A percentile compares a stretch with the other conserved stretches of the same genome.
Evolutionary conservation across 1,284 basidiomycete species (phyloP).

Genomic region (Malassezia nana): DNA sequence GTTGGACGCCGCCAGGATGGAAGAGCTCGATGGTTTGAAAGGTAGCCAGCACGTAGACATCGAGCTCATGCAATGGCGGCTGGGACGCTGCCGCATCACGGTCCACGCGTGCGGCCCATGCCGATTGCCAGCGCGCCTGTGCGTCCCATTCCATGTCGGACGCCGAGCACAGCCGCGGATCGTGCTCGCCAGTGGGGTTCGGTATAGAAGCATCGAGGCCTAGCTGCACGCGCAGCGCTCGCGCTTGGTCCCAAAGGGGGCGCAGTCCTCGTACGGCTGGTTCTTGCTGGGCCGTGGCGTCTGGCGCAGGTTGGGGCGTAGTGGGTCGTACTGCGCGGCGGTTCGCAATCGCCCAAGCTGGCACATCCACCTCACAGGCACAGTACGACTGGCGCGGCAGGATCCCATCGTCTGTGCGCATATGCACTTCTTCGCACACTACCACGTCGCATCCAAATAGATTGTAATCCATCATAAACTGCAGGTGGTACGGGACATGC

Average conservation of each 20-base stretch:
- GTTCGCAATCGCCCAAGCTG: constrained; percentile 75
- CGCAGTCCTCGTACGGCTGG: constrained; percentile 77
- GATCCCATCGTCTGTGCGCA: constrained; percentile 44
- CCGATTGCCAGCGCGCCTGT: neutral
- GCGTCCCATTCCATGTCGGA: constrained; percentile 10
- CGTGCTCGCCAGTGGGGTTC: neutral
- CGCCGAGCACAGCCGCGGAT: neutral
- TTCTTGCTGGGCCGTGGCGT: constrained; percentile 5
- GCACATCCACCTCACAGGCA: constrained; percentile 73
- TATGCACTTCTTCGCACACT: constrained; percentile 55
- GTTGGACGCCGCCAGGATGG: constrained; percentile 26
- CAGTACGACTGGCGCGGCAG: constrained; percentile 56
- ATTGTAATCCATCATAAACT: constrained; percentile 92
- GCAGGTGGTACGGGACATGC: constrained; percentile 76
- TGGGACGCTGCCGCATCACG: neutral
- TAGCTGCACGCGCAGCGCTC: neutral
- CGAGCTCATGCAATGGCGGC: constrained; percentile 44
- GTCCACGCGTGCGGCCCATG: constrained; percentile 4
- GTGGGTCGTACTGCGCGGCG: constrained; percentile 58
- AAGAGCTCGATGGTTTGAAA: constrained; percentile 63
- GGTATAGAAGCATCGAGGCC: constrained; percentile 1
- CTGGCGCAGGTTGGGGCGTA: constrained; percentile 51
- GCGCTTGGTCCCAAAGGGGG: constrained; percentile 92
- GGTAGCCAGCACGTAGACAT: constrained; percentile 68
- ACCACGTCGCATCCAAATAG: constrained; percentile 89